Evolutionary conservation across 2,329 filamentous ascomycete species (phyloP), one percentile per base, ranked within the genome.

Genomic region (Aspergillus sp.): DNA sequence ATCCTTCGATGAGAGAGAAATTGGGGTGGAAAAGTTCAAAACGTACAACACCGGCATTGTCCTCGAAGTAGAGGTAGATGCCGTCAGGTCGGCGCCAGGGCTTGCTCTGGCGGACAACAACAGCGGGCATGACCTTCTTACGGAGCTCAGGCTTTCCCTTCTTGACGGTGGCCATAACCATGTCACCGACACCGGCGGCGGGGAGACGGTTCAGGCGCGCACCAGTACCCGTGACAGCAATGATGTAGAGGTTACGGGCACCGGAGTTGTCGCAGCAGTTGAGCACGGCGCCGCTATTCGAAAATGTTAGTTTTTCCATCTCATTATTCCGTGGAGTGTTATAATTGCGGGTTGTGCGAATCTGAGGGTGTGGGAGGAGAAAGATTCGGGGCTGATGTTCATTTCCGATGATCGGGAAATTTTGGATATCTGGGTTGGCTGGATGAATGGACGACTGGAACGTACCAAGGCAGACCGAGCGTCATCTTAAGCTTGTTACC

Each of bases 401-500:
- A 59, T 60, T 51, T 53, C 59, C 59, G 58, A 59, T 47, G n/a
- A 33, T 43, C 44, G 60, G 27, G 50, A 51, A 49, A 47, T 43
- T 21, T 48, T n/a, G n/a, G 23, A 50, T 21, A 7, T 40, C n/a
- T 23, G 31, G 4, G 23, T 40, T 19, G 47, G 15, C 4, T 52
- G 21, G 54, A 49, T 61, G 51, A 60, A 52, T 57, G 48, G 40
- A 59, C 57, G 61, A 56, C 57, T 59, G 37, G 64, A 76, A 90
- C 92, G 81, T 96, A 97, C 93, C 96, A 92, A 83, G 95, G 95
- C 77, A 99, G 92, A 97, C 91, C 95, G 83, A 99, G 91, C 81
- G 95, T 97, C 95, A 99, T 99, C 90, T 96, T 98, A 77, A 98
- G 90, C 90, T 99, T 99, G 90, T 96, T 96, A 88, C 95, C 95